Conservation (phyloP, 1,284 basidiomycete species). For the Rhodotorula mucilaginosa region DNA sequence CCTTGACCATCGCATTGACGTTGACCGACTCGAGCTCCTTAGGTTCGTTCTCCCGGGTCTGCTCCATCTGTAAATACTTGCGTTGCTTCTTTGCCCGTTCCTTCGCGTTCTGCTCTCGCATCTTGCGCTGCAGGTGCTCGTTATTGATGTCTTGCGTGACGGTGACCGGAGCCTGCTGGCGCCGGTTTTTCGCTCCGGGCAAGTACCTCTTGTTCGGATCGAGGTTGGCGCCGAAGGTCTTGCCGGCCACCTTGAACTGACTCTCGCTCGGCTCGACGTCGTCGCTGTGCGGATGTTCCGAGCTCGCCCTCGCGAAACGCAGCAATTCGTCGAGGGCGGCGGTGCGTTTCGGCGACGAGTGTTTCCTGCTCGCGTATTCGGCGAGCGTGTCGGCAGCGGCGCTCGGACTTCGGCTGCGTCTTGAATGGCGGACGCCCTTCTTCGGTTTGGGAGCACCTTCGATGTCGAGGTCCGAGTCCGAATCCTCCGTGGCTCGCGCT, state of each 20-base stretch:
- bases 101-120: neutral
- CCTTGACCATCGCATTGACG: slow-evolving; percentile 23
- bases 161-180: neutral
- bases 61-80: neutral
- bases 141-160: neutral
- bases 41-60: neutral
- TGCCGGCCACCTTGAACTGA: slow-evolving; percentile 21
- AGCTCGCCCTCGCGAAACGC: slow-evolving; percentile 9
- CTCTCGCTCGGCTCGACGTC: slow-evolving; percentile 29
- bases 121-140: neutral
- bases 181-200: neutral
- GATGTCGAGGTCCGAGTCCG: slow-evolving; percentile 35
- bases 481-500: neutral
- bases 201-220: slow-evolving; percentile 7
- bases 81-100: slow-evolving; percentile 9
- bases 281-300: slow-evolving; percentile 2
- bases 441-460: neutral
- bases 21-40: slow-evolving; percentile 15
- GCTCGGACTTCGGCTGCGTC: neutral
- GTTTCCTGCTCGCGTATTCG: neutral
- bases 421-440: neutral
- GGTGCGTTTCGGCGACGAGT: neutral
- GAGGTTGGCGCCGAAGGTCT: slow-evolving; percentile 26
- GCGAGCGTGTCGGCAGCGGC: neutral
- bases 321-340: slow-evolving; percentile 3